Conservation (phyloP, 306 rosid species). For the Acmispon strigosus region DNA sequence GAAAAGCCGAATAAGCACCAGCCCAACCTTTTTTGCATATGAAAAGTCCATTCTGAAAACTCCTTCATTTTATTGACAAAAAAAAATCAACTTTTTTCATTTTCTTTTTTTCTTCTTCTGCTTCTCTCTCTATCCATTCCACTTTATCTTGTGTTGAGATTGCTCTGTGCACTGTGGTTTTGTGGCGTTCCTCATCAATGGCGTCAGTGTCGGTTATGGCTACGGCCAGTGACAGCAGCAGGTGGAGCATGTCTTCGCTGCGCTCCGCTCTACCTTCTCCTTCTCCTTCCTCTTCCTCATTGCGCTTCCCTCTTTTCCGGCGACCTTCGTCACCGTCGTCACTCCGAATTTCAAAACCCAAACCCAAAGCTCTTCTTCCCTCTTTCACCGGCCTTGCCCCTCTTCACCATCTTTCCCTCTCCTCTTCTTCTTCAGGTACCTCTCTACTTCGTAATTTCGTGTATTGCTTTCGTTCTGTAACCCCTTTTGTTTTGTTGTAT, state of each 20-base stretch:
- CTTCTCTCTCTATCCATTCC: background rate
- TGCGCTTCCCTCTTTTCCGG: conserved; percentile 17
- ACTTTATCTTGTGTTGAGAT: background rate
- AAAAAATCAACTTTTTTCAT: no score
- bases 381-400: conserved; percentile 65
- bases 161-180: background rate
- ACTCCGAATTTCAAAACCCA: conserved; percentile 22
- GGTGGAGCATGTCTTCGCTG: conserved; percentile 63
- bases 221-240: conserved; percentile 2
- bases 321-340: conserved; percentile 1
- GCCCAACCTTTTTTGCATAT: background rate
- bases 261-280: conserved; percentile 50
- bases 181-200: background rate
- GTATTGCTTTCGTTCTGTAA: background rate
- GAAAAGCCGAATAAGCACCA: background rate
- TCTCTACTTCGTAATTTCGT: background rate
- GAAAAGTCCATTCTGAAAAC: background rate
- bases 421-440: conserved; percentile 44
- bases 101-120: no score
- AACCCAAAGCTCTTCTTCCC: conserved; percentile 31
- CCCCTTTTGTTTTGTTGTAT: background rate
- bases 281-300: conserved; percentile 18
- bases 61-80: background rate
- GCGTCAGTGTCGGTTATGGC: conserved; percentile 34
- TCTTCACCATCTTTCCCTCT: conserved; percentile 30